A percentile compares a stretch with the other conserved stretches of the same genome.
phyloP scores from a whole-genome alignment of 129 eudicot genomes.

The Escallonia herrerae region DNA sequence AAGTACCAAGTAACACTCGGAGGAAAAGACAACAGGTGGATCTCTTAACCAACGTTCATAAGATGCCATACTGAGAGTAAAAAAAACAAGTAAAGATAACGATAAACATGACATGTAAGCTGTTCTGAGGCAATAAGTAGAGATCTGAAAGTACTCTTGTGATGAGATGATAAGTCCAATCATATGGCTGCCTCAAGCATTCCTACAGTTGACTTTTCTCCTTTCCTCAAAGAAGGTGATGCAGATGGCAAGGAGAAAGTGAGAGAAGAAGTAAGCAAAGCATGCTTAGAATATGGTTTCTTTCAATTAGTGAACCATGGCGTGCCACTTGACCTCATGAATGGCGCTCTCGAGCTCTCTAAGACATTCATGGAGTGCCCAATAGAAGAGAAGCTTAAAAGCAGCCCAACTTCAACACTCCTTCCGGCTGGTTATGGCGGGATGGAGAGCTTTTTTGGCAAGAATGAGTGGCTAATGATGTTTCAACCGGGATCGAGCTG shows the following conservation, averaged over 20 bases:
- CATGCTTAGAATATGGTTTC: slow-evolving; percentile 21
- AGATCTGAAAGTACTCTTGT: too few species aligned
- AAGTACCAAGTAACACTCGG: too few species aligned
- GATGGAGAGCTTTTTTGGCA: slow-evolving; percentile 15
- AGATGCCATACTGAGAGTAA: too few species aligned
- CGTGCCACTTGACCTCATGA: too few species aligned
- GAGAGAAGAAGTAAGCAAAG: slow-evolving; percentile 15
- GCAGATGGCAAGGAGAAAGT: slow-evolving; percentile 13
- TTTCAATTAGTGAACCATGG: slow-evolving; percentile 23
- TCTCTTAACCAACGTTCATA: too few species aligned
- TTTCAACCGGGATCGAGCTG: slow-evolving; percentile 18
- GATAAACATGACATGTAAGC: too few species aligned
- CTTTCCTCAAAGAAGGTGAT: slow-evolving; percentile 8
- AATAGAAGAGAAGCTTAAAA: slow-evolving; percentile 10
- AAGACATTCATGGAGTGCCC: slow-evolving; percentile 12
- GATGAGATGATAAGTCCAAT: too few species aligned
- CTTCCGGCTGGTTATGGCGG: slow-evolving; percentile 25
- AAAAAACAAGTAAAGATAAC: too few species aligned
- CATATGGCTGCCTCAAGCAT: slow-evolving; percentile 13
- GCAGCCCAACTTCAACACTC: slow-evolving; percentile 13
- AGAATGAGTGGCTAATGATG: slow-evolving; percentile 26
- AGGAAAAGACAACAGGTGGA: too few species aligned
- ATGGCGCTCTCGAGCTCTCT: slow-evolving; percentile 2
- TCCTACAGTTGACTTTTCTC: slow-evolving; percentile 10
- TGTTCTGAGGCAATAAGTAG: too few species aligned